Base-by-base conservation (phyloP, 2,329 filamentous ascomycete genomes). In the Thermomyces lanuginosus region DNA sequence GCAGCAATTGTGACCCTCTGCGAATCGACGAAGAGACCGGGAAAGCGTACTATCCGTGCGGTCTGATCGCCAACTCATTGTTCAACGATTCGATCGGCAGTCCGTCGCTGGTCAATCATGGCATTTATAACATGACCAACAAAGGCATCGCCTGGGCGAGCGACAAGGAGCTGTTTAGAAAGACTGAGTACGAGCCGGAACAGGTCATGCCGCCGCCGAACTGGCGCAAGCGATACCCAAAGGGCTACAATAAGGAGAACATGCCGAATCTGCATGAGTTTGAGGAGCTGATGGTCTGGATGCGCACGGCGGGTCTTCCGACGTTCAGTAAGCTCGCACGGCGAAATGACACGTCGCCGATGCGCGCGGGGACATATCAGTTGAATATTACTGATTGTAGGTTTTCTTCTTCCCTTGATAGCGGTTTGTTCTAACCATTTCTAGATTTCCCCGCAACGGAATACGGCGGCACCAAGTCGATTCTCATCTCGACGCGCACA, bases 211-310 rank as follows among this genome's bases (percentile, higher is more conserved):
- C 84, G 1, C 89, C 89, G 1, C 83, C 79, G 3, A 91, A 93
- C 51, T 98, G 89, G 89, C 49, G 57, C 10, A 45, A 64, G 8
- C 66, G 70, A 31, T 92, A 76, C 39, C 75, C 74, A 5, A 48
- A 75, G 19, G 69, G 67, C 34, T 92, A 92, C 46, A 74, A 67
- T 3, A 50, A 60, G 0, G 56, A 67, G 1, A 64, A 66, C 27
- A 72, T 81, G 12, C 82, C 83, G 0, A 56, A 89, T 41, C 52
- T 95, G 10, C 65, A 75, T 36, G 57, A 71, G 1, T 75, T 82
- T 56, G 78, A 92, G 51, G 72, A 73, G 22, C 92, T 98, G 52
- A 84, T 93, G 56, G 84, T 95, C 12, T 98, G 89, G 89, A 98
- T 98, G 89, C 74, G 89, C 42, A 92, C 91, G 2, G 89, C 89